A percentile compares a stretch with the other conserved stretches of the same genome.
Evolutionary conservation across 352 stramenopile genomes (phyloP).

Genomic region (Phytophthora uliginosa): DNA sequence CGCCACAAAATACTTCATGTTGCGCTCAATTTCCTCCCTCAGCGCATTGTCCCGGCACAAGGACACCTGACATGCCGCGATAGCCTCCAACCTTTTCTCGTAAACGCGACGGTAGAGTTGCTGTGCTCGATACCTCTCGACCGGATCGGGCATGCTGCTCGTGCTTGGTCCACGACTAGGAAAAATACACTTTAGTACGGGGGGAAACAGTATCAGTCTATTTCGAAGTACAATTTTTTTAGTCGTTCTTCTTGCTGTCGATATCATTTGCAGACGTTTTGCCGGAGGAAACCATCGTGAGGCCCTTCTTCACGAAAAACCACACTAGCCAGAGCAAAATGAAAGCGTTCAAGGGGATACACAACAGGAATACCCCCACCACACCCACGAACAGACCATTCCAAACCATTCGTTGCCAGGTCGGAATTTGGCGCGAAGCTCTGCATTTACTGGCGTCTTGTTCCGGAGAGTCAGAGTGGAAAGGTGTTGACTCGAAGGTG

Average conservation of each 20-base stretch:
- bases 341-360: conserved; percentile 61
- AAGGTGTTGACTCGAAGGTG: conserved; percentile 54
- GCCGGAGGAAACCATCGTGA: conserved; percentile 21
- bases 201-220: conserved; percentile 23
- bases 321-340: conserved; percentile 72
- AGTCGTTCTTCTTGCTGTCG: conserved; percentile 43
- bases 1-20: conserved; percentile 83
- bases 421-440: conserved; percentile 51
- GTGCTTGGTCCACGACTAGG: background rate
- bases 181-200: no score
- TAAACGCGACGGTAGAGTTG: conserved; percentile 67
- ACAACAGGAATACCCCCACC: conserved; percentile 56
- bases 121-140: conserved; percentile 59
- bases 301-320: conserved; percentile 60
- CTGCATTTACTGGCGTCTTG: conserved; percentile 60
- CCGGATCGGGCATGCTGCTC: conserved; percentile 49
- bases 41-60: conserved; percentile 71
- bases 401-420: conserved; percentile 51
- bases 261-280: conserved; percentile 12
- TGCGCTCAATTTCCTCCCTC: conserved; percentile 76
- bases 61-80: conserved; percentile 51
- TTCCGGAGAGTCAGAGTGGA: conserved; percentile 49
- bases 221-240: conserved; percentile 33
- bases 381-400: conserved; percentile 44
- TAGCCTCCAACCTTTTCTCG: conserved; percentile 58